phyloP scores from a whole-genome alignment of 495 filamentous ascomycete genomes.

The Cryomyces minteri region DNA sequence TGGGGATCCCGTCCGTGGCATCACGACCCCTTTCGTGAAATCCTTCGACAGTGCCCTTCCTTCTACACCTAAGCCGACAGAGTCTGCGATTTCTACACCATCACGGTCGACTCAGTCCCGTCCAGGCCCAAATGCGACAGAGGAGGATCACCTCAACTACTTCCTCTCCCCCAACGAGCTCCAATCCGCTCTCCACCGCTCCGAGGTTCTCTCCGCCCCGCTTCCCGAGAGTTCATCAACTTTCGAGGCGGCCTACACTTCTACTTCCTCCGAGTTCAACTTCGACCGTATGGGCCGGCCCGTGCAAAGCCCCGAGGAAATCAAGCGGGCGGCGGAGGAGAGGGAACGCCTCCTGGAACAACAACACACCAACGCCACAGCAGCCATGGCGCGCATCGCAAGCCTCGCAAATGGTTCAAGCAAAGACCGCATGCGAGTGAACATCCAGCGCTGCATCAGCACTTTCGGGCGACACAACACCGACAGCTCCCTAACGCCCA shows the following conservation, averaged over 20 bases:
- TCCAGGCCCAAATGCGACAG: conserved; percentile 18
- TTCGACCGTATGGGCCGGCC: conserved; percentile 7
- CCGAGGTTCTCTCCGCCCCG: conserved; percentile 42
- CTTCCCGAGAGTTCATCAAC: conserved; percentile 8
- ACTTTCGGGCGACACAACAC: conserved; percentile 83
- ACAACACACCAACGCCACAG: conserved; percentile 33
- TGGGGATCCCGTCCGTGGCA: conserved; percentile 64
- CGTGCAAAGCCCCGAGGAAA: conserved; percentile 27
- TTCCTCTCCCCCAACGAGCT: conserved; percentile 50
- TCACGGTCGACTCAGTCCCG: conserved; percentile 11
- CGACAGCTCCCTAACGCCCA: conserved; percentile 45
- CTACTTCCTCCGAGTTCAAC: conserved; percentile 4
- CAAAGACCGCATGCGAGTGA: conserved; percentile 59
- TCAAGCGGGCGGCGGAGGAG: conserved; percentile 11
- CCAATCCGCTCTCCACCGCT: conserved; percentile 38
- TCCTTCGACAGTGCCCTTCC: conserved; percentile 46
- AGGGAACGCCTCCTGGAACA: conserved; percentile 17
- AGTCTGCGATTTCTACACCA: conserved; percentile 1
- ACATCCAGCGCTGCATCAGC: conserved; percentile 66
- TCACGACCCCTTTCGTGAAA: conserved; percentile 63
- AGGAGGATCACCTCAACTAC: conserved; percentile 44
- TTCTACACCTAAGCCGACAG: not conserved
- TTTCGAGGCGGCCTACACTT: not conserved
- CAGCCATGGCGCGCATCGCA: conserved; percentile 60
- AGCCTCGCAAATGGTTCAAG: conserved; percentile 52